Evolutionary conservation across 768 basidiomycete genomes (phyloP), one percentile per base, ranked within the genome.

Genomic region (Dioszegia hungarica): DNA sequence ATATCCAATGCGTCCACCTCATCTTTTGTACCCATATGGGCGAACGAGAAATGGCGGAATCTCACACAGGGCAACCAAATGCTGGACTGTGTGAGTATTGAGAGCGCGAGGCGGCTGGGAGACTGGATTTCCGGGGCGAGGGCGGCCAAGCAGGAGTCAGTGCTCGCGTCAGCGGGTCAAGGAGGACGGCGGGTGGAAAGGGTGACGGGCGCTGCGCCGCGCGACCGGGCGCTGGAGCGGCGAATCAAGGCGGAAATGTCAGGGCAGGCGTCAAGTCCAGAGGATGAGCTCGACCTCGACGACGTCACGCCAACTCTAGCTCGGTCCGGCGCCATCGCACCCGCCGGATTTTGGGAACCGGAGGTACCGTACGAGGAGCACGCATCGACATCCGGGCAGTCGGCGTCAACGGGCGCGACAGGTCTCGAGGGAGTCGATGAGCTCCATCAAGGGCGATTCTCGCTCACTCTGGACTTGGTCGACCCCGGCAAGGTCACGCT

Each of bases 111-210:
- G 45, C 44, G 50, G 17, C 53, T 75, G 33, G 67, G 70, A 12
- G 61, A 70, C 37, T 75, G 73, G 73, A 54, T 71, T 19, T 61
- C 57, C 24, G 72, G 67, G 14, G 59, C 62, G 14, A 68, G 54
- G 46, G 54, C 50, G 12, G 47, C 33, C 14, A 54, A 48, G 37
- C 27, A 19, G 28, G 33, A 46, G 9, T n/a, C 25, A 46, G 41
- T 22, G 15, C 17, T 5, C 9, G 24, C 47, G 29, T 11, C 10
- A 10, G n/a, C 47, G 29, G 17, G 17, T 17, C n/a, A 9, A 10
- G 45, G 15, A 34, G 31, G 47, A 8, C 3, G 9, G 8, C 11
- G 15, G 9, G 11, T 31, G 31, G 47, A 27, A 24, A 19, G 27
- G 20, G 12, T 8, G 20, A 11, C 19, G 14, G 27, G 12, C 9